These are phyloP conservation scores for Deinandra increscens DNA, from an alignment of 129 eudicot species.

Conservation along the genomic window DNA sequence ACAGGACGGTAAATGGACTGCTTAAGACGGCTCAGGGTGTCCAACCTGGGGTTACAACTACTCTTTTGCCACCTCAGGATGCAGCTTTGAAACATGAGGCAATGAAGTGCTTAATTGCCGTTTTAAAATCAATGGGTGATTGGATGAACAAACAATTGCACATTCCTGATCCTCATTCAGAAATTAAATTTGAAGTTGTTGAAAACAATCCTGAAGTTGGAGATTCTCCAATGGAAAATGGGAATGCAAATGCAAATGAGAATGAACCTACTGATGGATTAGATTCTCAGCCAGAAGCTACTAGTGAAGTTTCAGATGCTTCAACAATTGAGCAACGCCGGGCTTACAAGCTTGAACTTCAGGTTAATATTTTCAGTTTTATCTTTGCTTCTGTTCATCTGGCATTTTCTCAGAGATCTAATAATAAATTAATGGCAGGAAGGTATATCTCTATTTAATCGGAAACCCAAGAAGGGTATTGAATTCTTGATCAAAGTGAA, in stretches of 20 bases:
- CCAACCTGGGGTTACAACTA: slow-evolving; percentile 74
- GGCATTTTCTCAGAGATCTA: slow-evolving; percentile 34
- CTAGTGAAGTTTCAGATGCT: slow-evolving; percentile 84
- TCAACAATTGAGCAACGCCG: slow-evolving; percentile 91
- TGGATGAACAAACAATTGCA: slow-evolving; percentile 97
- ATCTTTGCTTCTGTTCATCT: slow-evolving; percentile 20
- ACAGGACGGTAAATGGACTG: slow-evolving; percentile 96
- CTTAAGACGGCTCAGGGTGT: slow-evolving; percentile 99
- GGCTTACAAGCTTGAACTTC: slow-evolving; percentile 97
- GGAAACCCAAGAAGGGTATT: slow-evolving; percentile 91
- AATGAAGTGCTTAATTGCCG: slow-evolving; percentile 84
- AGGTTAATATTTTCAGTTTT: slow-evolving; percentile 50
- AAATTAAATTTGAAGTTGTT: slow-evolving; percentile 51
- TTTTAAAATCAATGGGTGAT: slow-evolving; percentile 92
- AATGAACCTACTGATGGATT: slow-evolving; percentile 64
- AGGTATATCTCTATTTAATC: slow-evolving; percentile 92
- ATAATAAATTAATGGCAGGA: slow-evolving; percentile 71
- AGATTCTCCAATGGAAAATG: slow-evolving; percentile 49
- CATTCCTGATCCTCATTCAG: slow-evolving; percentile 78
- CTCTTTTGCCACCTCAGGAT: slow-evolving; percentile 95
- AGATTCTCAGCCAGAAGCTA: slow-evolving; percentile 76
- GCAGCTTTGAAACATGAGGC: slow-evolving; percentile 83
- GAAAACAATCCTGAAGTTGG: slow-evolving; percentile 63
- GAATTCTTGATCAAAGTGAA: slow-evolving; percentile 91
- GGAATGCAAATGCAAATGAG: slow-evolving; percentile 48